phyloP scores from a whole-genome alignment of 2,329 filamentous ascomycete species.

The Paracamarosporium sp. region DNA sequence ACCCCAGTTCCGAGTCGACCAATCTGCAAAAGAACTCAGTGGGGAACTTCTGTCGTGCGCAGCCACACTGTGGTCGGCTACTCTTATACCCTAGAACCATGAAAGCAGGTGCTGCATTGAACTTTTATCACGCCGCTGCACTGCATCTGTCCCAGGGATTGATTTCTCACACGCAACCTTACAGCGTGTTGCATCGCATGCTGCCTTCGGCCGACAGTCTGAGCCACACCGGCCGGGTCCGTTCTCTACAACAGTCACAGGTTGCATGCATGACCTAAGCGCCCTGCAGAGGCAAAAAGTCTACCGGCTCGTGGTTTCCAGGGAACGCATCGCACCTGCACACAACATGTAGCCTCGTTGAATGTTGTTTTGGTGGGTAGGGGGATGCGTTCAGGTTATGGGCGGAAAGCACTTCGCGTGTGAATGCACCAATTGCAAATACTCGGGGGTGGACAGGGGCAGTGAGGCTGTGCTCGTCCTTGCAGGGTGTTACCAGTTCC shows the following conservation, averaged over 20 bases:
- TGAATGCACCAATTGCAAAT: conserved; percentile 9
- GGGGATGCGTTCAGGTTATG: too few species aligned
- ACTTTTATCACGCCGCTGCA: conserved; percentile 12
- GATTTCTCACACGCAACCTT: conserved; percentile 15
- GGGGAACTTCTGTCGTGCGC: conserved; percentile 21
- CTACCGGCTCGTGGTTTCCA: conserved; percentile 7
- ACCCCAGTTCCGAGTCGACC: conserved; percentile 5
- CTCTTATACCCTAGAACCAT: conserved; percentile 11
- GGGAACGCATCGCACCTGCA: conserved; percentile 22
- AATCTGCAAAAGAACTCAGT: conserved; percentile 2
- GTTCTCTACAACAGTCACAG: conserved; percentile 41
- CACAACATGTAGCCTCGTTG: background rate
- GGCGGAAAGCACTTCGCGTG: background rate
- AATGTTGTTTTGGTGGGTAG: too few species aligned
- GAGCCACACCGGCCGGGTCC: conserved; percentile 24
- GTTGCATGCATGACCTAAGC: conserved; percentile 37
- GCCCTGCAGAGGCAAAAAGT: conserved; percentile 19
- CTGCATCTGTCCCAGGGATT: conserved; percentile 1
- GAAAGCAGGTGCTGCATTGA: conserved; percentile 13
- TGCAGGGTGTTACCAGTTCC: conserved; percentile 23
- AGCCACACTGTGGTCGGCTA: conserved; percentile 22
- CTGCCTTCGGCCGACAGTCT: conserved; percentile 19
- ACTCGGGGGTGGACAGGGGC: conserved; percentile 5
- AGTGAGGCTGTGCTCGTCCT: conserved; percentile 23
- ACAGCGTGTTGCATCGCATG: conserved; percentile 44